Base-by-base conservation (phyloP, 352 stramenopile species). In the Vaucheria bursata region DNA sequence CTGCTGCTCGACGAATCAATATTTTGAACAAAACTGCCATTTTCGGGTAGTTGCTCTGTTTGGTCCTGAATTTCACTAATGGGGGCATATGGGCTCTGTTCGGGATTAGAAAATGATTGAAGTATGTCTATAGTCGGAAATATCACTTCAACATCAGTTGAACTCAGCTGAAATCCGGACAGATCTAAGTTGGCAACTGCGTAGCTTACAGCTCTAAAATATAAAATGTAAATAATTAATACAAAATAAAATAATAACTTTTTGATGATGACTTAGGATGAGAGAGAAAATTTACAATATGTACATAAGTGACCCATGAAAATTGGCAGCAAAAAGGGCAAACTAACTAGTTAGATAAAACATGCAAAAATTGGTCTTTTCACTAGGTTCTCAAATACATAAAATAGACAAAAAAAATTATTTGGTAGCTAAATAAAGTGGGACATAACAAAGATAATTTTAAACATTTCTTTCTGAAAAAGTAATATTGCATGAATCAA, bases 111-210 rank as follows among this genome's bases (percentile, higher is more conserved):
- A n/a, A 77, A 52, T 25, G 45, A 67, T 35, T 31, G 35, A 2
- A 68, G 66, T 31, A 80, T 38, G 67, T 80, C 75, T n/a, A 74
- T 50, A 29, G 45, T 59, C 12, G 45, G 45, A 12, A 80, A 50
- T 52, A 71, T 50, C 12, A 80, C 53, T 34, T 80, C 75, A 1
- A 80, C 75, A 53, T 80, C 75, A 33, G 75, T 70, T 36, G 72
- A 71, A 5, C 75, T 34, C 1, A 80, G 75, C 2, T 64, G 38
- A 50, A 80, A 80, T 34, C 75, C 75, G 8, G 75, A 80, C 25
- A 80, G 38, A 29, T 80, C 75, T 45, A 80, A 70, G 75, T 80
- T 80, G 68, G 68, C 67, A 50, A 80, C 76, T 33, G 75, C 50
- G 68, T 80, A 80, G 29, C n/a, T n/a, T n/a, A n/a, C n/a, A 59